phyloP scores from a whole-genome alignment of 73 alveolate genomes.

The Symbiodinium pilosum region DNA sequence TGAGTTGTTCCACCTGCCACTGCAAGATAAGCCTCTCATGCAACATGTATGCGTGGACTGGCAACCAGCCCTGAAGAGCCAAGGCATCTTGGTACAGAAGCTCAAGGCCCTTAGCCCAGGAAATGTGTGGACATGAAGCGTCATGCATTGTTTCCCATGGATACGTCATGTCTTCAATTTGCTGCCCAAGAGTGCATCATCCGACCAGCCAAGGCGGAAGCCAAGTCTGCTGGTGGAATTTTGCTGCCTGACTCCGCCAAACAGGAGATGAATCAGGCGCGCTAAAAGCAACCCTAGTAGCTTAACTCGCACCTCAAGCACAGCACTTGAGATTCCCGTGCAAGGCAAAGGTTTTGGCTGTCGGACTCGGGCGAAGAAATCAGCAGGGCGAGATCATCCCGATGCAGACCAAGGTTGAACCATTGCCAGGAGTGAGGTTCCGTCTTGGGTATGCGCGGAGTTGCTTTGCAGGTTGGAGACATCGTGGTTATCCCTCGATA shows the following conservation, averaged over 20 bases:
- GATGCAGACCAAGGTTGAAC: conserved; percentile 48
- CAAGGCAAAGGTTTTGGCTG: conserved; percentile 81
- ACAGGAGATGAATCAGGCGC: conserved; percentile 85
- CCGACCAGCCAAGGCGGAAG: conserved; percentile 76
- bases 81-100: conserved; percentile 92
- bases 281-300: no score
- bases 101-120: conserved; percentile 43
- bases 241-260: conserved; percentile 93
- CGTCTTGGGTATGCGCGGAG: neutral
- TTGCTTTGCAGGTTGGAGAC: conserved; percentile 53
- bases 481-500: conserved; percentile 78
- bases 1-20: no score
- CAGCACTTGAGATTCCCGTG: neutral
- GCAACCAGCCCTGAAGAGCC: neutral
- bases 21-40: no score
- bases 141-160: no score
- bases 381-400: conserved; percentile 90
- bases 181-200: no score
- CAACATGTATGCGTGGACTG: no score
- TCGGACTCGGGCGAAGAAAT: conserved; percentile 65
- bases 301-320: no score
- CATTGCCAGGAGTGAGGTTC: neutral
- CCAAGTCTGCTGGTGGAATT: conserved; percentile 87
- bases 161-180: no score
- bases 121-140: no score